Evolutionary conservation across 257 asterid species (phyloP), one percentile per base, ranked within the genome.

Genomic region (Solanum boliviense): DNA sequence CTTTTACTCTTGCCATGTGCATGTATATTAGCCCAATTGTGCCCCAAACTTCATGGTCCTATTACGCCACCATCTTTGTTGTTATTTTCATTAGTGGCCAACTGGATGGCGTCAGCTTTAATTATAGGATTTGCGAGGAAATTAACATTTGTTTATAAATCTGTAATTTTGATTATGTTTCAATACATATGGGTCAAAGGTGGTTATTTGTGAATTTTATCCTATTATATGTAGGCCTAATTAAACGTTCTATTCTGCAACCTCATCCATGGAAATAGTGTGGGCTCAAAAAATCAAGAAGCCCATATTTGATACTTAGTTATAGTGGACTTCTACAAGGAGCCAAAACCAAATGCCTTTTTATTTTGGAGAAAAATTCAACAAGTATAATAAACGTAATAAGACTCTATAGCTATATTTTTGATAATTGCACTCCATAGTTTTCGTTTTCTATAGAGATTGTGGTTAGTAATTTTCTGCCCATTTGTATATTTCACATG

Each of bases 31-130:
- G 85, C 29, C 85, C 85, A 29, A 81, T 32, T 15, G 85, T 81
- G 85, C 6, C 70, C 85, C 68, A 48, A 46, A 46, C 9, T 46
- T 46, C 68, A 81, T 81, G 85, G 85, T 81, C 85, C 85, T 27
- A 46, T 46, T 27, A 56, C 5, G 25, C 67, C 67, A 18, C 67
- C 67, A 56, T 56, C 25, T 7, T 7, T 56, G 25, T 20, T 41
- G 62, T 52, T 52, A 18, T 16, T 52, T 52, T 18, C n/a, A 58
- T 20, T 20, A 20, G 25, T 25, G 35, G 35, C 34, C 5, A 11
- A 27, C 16, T 67, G 35, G 74, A 13, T 12, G 74, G 10, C 10
- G 4, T 25, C 74, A 15, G 35, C 74, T 62, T 25, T 58, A 58
- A 16, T 52, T 2, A 58, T 58, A 20, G 67, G 67, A 58, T 58